Percentiles rank a stretch among this genome's conserved stretches.
Evolutionary conservation across 2,329 filamentous ascomycete species (phyloP).

Genomic region (Podosphaera xanthii): DNA sequence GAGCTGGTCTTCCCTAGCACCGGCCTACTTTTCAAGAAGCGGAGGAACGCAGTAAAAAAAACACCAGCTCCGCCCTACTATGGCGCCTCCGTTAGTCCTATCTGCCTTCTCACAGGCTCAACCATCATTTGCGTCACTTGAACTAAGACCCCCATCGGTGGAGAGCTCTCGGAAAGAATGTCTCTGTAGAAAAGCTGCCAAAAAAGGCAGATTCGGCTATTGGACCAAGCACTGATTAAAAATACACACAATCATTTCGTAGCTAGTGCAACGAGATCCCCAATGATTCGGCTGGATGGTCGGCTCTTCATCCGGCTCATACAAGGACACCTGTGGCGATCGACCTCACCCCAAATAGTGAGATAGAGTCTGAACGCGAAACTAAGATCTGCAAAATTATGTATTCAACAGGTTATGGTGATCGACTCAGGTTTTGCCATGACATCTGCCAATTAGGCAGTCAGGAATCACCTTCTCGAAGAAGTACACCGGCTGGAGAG

Average conservation of each 20-base stretch:
- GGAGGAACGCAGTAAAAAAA: too few species aligned
- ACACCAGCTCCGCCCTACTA: too few species aligned
- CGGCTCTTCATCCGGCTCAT: background rate
- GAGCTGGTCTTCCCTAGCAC: too few species aligned
- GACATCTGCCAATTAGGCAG: background rate
- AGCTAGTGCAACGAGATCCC: background rate
- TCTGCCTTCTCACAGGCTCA: too few species aligned
- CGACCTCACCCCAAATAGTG: background rate
- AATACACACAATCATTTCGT: background rate
- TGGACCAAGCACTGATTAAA: background rate
- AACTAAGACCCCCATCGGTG: too few species aligned
- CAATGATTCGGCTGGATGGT: background rate
- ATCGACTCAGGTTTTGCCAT: background rate
- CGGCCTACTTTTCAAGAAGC: too few species aligned
- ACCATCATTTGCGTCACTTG: too few species aligned
- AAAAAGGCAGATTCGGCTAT: background rate
- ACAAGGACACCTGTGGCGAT: background rate
- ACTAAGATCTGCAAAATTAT: background rate
- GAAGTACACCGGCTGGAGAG: too few species aligned
- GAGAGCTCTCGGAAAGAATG: background rate
- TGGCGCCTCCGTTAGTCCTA: too few species aligned
- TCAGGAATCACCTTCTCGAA: too few species aligned
- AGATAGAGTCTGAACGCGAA: background rate
- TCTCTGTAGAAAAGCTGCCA: background rate
- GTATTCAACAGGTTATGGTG: background rate